phyloP scores from a whole-genome alignment of 108 stramenopile species.

The Skeletonema tropicum region DNA sequence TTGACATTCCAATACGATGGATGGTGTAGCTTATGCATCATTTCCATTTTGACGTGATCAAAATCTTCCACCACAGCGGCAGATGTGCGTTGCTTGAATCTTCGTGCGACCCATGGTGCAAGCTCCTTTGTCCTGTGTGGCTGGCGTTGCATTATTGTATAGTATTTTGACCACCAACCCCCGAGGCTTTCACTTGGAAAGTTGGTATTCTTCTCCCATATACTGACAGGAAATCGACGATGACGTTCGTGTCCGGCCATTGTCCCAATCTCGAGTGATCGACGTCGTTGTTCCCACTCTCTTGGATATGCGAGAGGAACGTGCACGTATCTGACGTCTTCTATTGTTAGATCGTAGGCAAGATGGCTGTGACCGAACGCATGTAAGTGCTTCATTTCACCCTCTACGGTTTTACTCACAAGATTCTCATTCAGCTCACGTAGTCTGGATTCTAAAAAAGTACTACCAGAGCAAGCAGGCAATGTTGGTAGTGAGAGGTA shows the following conservation, averaged over 20 bases:
- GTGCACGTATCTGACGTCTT: constrained; percentile 40
- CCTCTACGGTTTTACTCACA: not conserved
- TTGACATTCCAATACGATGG: constrained; percentile 4
- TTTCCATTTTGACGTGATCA: constrained; percentile 33
- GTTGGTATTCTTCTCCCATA: constrained; percentile 21
- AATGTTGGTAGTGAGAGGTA: constrained; percentile 42
- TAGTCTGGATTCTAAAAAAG: constrained; percentile 32
- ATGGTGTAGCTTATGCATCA: constrained; percentile 20
- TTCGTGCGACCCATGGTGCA: constrained; percentile 44
- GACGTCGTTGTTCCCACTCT: constrained; percentile 45
- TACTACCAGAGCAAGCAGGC: constrained; percentile 35
- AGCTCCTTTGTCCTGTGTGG: constrained; percentile 38
- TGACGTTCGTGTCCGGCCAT: constrained; percentile 32
- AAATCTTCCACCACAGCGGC: constrained; percentile 24
- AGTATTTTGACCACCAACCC: constrained; percentile 53
- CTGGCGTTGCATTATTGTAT: constrained; percentile 33
- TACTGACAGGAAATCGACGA: constrained; percentile 40
- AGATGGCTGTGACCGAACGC: constrained; percentile 48
- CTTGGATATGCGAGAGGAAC: constrained; percentile 48
- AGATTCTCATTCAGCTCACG: constrained; percentile 1
- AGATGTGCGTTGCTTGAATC: constrained; percentile 29
- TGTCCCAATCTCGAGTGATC: constrained; percentile 45
- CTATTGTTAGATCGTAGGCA: constrained; percentile 36
- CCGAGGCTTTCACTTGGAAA: constrained; percentile 42
- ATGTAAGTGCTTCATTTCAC: constrained; percentile 19